Base-by-base conservation (phyloP, 2,329 filamentous ascomycete species). In the Fusarium lyarnte region DNA sequence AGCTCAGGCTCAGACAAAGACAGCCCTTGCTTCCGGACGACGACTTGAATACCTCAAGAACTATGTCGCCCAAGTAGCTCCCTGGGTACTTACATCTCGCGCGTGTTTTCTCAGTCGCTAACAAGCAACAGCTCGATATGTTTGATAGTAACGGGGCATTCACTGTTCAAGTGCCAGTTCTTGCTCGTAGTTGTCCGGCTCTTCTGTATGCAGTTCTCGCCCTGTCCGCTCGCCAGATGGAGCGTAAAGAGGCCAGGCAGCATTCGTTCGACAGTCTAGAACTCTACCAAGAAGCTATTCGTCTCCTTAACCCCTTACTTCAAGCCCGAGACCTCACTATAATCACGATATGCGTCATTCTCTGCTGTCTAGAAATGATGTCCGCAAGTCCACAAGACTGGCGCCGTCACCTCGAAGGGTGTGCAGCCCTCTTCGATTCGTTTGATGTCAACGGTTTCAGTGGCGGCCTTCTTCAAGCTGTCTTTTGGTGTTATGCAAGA, bases 401-500 rank as follows among this genome's bases (percentile, higher is more conserved):
- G 88, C 80, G 86, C 4, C 82, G 85, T 14, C 88, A 90, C 72
- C 79, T 90, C 4, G 88, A 90, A 59, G 88, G 88, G 2, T 89
- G 87, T 66, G 87, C 88, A 6, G 85, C 85, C 5, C 79, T 90
- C 8, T 86, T 90, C 47, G 84, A 86, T 68, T 83, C 86, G 0
- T 84, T 87, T 54, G 85, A 82, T 14, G 85, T 89, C n/a, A 83
- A 87, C 47, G 87, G 87, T 0, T 87, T 88, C 53, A 84, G 83
- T 27, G 84, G 85, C 5, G 87, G 87, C 0, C 74, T 89, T 23
- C 77, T 86, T 11, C 87, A 88, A 76, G 86, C 87, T 1, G 81
- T 89, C 0, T 90, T 89, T 66, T 90, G 88, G 88, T 89, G 87
- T 69, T 89, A 87, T 74, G 87, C 86, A 3, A 82, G 87, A 49